Evolutionary conservation across 148 eudicot genomes (phyloP).

Genomic region (Cornus florida): DNA sequence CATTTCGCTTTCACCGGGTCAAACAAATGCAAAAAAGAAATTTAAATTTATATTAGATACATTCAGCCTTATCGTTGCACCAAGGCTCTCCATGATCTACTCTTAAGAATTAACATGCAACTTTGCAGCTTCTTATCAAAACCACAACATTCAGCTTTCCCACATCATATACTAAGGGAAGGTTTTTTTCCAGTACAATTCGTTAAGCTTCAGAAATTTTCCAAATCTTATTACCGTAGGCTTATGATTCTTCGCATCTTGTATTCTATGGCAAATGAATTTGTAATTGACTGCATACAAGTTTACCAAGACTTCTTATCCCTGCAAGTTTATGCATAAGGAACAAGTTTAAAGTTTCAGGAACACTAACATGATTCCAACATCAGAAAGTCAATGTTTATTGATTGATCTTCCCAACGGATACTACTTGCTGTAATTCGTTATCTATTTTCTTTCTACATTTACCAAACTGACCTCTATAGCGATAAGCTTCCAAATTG

Average conservation of each 20-base stretch:
- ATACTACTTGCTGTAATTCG: not conserved
- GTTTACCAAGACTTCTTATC: not conserved
- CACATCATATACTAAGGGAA: not conserved
- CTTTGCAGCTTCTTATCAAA: no score
- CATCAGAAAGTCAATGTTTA: not conserved
- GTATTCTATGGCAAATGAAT: not conserved
- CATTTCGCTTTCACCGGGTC: not conserved
- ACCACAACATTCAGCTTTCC: no score
- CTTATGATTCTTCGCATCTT: not conserved
- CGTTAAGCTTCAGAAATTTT: not conserved
- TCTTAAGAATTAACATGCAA: not conserved
- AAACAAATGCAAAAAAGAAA: not conserved
- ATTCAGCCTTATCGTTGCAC: not conserved
- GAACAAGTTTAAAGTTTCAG: not conserved
- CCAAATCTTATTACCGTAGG: not conserved
- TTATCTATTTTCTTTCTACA: not conserved
- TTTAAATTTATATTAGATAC: no score
- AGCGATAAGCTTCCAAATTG: conserved; percentile 88
- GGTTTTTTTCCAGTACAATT: not conserved
- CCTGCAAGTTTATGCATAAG: not conserved
- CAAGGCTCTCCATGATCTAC: no score
- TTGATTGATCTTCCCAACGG: not conserved
- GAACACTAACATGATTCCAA: not conserved
- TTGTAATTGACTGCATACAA: not conserved
- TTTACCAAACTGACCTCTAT: conserved; percentile 24